Conservation (phyloP, 2,329 filamentous ascomycete species). For the Phyllosticta citrichinensis region DNA sequence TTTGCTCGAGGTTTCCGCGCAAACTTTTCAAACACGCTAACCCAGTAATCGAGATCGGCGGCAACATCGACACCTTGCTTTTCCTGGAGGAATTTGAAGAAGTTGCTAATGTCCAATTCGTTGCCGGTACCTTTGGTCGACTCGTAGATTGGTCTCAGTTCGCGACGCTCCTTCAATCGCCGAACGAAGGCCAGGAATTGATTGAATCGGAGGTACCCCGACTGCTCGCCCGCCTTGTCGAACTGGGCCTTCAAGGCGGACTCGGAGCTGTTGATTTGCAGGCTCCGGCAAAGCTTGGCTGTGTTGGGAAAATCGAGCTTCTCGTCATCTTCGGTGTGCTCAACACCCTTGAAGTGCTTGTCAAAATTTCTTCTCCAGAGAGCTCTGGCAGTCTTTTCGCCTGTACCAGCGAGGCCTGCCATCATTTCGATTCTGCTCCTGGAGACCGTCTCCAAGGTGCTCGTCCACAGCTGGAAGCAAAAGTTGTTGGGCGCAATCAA, state of each 20-base stretch:
- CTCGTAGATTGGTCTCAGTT: conserved; percentile 66
- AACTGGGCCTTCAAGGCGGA: conserved; percentile 67
- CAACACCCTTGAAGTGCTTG: conserved; percentile 49
- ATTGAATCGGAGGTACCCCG: conserved; percentile 60
- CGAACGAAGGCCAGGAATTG: conserved; percentile 80
- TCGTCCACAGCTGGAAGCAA: conserved; percentile 69
- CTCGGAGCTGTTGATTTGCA: conserved; percentile 84
- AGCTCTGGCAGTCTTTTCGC: conserved; percentile 66
- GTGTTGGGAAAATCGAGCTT: conserved; percentile 69
- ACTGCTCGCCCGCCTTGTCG: conserved; percentile 55
- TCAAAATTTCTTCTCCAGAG: conserved; percentile 85
- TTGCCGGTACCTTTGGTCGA: conserved; percentile 46
- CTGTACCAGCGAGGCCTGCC: conserved; percentile 68
- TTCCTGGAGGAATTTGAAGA: conserved; percentile 63
- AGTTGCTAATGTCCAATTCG: conserved; percentile 61
- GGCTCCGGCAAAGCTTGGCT: conserved; percentile 72
- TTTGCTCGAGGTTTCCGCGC: conserved; percentile 26
- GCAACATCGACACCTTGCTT: conserved; percentile 69
- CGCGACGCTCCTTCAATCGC: conserved; percentile 72
- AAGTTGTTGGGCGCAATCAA: conserved; percentile 68
- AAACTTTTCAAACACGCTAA: conserved; percentile 60
- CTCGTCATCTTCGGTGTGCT: conserved; percentile 49
- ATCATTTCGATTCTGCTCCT: conserved; percentile 83
- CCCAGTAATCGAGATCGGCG: conserved; percentile 56
- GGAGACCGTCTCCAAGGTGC: conserved; percentile 72